Evolutionary conservation across 164 flowering plant species (phyloP).

Genomic region (Euptelea pleiosperma): DNA sequence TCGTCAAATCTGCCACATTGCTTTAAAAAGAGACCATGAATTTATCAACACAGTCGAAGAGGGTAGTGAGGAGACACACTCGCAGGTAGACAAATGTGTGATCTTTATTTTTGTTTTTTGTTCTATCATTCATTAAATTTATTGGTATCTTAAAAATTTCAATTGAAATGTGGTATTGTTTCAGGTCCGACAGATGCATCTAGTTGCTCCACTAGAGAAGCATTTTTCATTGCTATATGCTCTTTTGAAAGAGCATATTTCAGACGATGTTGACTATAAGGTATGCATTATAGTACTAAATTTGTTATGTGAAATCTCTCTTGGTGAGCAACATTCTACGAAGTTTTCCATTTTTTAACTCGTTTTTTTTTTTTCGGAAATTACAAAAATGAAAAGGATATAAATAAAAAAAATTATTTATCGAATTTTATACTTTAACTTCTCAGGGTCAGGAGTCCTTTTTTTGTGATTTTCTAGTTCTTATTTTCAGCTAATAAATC

Average conservation of each 20-base stretch:
- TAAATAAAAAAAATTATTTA: too few relatives aligned
- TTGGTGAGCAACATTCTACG: background rate
- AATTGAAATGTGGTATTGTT: slow-evolving; percentile 15
- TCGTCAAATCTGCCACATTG: slow-evolving; percentile 86
- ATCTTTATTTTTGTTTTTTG: too few relatives aligned
- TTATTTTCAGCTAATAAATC: too few relatives aligned
- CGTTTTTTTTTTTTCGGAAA: background rate
- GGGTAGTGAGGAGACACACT: slow-evolving; percentile 91
- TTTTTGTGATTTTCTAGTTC: too few relatives aligned
- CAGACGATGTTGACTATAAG: slow-evolving; percentile 90
- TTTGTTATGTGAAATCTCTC: background rate
- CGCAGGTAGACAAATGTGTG: slow-evolving; percentile 47
- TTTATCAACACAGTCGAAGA: slow-evolving; percentile 81
- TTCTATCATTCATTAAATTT: too few relatives aligned
- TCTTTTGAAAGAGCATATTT: slow-evolving; percentile 77
- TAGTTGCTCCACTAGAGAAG: slow-evolving; percentile 74
- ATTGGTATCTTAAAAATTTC: too few relatives aligned
- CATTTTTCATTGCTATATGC: slow-evolving; percentile 67
- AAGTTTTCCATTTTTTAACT: background rate
- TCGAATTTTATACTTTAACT: too few relatives aligned
- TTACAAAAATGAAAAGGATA: too few relatives aligned
- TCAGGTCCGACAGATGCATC: slow-evolving; percentile 85
- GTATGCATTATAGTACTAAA: slow-evolving; percentile 27
- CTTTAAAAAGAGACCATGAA: slow-evolving; percentile 91
- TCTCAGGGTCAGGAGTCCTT: too few relatives aligned